A percentile compares a stretch with the other conserved stretches of the same genome.
Evolutionary conservation across 129 eudicot genomes (phyloP).

Genomic region (Chrysanthemum makinoi): DNA sequence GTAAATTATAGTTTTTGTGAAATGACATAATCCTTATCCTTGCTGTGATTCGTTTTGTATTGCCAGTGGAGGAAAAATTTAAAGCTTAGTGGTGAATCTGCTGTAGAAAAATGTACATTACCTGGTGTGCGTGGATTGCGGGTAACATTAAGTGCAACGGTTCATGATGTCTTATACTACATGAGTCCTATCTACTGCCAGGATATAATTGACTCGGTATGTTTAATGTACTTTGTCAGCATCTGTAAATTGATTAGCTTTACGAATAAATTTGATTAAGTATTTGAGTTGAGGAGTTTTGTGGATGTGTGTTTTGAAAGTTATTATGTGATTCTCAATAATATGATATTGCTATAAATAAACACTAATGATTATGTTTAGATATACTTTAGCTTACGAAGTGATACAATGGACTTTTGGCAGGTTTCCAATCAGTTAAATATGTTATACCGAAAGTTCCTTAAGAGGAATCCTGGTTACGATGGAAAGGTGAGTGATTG

Average conservation of each 20-base stretch:
- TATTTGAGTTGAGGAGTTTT: not conserved
- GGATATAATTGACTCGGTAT: slow-evolving; percentile 90
- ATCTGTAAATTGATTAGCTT: slow-evolving; percentile 1
- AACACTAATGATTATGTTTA: not conserved
- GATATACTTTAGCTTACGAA: not conserved
- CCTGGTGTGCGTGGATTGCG: slow-evolving; percentile 90
- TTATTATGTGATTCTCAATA: not conserved
- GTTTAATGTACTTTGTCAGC: not conserved
- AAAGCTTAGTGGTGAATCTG: slow-evolving; percentile 89
- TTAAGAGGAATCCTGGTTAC: slow-evolving; percentile 94
- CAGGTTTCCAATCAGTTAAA: slow-evolving; percentile 95
- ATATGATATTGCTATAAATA: not conserved
- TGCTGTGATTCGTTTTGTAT: slow-evolving; percentile 15
- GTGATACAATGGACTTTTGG: slow-evolving; percentile 18
- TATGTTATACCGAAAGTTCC: slow-evolving; percentile 67
- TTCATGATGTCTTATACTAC: slow-evolving; percentile 93
- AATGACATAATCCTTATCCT: not conserved
- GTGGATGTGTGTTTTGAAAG: not conserved
- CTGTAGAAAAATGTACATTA: slow-evolving; percentile 83
- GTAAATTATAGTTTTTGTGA: not conserved
- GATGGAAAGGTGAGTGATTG: slow-evolving; percentile 79
- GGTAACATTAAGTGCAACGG: slow-evolving; percentile 88
- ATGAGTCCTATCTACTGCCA: slow-evolving; percentile 99
- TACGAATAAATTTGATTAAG: not conserved
- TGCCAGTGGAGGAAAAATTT: slow-evolving; percentile 92